These are phyloP conservation scores for Fomes fomentarius DNA, from an alignment of 1,284 basidiomycete species.

Conservation along the genomic window DNA sequence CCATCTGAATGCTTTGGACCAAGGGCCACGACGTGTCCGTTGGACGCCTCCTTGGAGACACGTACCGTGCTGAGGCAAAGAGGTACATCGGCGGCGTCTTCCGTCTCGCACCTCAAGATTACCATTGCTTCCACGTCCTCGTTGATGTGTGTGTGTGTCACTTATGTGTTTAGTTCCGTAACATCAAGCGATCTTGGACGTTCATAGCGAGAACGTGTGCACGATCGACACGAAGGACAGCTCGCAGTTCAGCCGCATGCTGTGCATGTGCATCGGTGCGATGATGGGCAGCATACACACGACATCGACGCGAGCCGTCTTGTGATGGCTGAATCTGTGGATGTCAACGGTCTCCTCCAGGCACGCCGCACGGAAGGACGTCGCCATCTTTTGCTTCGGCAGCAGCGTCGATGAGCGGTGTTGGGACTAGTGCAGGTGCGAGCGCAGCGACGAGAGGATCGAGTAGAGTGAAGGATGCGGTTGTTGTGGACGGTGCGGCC, in stretches of 20 bases:
- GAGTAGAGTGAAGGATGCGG: too few relatives aligned
- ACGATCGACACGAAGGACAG: slow-evolving; percentile 91
- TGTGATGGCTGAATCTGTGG: too few relatives aligned
- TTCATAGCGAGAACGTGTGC: slow-evolving; percentile 93
- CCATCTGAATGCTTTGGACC: slow-evolving; percentile 95
- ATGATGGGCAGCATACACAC: slow-evolving; percentile 94
- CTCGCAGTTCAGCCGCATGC: slow-evolving; percentile 84
- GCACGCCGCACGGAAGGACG: too few relatives aligned
- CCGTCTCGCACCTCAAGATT: slow-evolving; percentile 93
- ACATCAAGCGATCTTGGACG: slow-evolving; percentile 89
- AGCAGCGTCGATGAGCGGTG: too few relatives aligned
- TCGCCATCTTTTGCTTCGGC: too few relatives aligned
- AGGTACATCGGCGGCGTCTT: slow-evolving; percentile 88
- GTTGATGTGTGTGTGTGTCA: slow-evolving; percentile 73
- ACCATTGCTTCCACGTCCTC: slow-evolving; percentile 95
- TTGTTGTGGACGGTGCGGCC: too few relatives aligned
- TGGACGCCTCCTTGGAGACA: slow-evolving; percentile 77
- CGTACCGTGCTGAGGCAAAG: slow-evolving; percentile 69
- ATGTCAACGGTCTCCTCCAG: too few relatives aligned
- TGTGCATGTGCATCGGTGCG: slow-evolving; percentile 88
- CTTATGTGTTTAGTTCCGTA: slow-evolving; percentile 30
- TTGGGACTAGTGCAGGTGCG: too few relatives aligned
- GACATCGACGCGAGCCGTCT: too few relatives aligned
- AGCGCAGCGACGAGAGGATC: too few relatives aligned
- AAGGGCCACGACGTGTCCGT: slow-evolving; percentile 95